A percentile compares a stretch with the other conserved stretches of the same genome.
phyloP scores from a whole-genome alignment of 2,329 filamentous ascomycete species.

The Aspergillus ustus region DNA sequence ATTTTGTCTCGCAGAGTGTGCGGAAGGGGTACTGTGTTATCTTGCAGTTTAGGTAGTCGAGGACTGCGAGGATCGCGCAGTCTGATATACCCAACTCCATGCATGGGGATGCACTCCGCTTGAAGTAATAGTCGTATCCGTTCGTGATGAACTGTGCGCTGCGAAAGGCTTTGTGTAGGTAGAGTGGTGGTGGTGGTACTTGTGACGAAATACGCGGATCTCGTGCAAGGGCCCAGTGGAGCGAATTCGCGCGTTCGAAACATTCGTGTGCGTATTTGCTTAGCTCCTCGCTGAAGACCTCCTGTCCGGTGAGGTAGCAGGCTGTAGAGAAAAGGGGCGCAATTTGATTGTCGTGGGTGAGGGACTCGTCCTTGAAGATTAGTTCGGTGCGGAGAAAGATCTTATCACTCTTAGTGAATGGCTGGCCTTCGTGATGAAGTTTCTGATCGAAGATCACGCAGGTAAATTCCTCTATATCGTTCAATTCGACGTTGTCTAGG shows the following conservation, averaged over 20 bases:
- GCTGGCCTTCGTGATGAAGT: neutral
- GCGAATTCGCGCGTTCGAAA: neutral
- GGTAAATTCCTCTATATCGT: neutral
- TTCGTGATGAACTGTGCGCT: neutral
- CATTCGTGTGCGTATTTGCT: neutral
- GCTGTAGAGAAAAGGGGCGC: neutral
- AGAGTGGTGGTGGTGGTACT: neutral
- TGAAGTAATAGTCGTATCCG: neutral
- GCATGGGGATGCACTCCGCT: neutral
- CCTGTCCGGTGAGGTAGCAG: neutral
- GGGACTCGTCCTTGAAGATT: neutral
- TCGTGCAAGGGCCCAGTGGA: neutral
- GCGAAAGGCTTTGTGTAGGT: neutral
- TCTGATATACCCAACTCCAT: neutral
- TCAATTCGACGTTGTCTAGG: neutral
- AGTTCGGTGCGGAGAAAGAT: neutral
- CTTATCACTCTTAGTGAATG: neutral
- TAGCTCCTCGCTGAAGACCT: neutral
- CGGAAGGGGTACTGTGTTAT: neutral
- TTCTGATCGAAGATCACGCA: neutral
- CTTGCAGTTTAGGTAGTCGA: constrained; percentile 4
- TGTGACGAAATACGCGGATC: neutral
- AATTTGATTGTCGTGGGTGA: neutral
- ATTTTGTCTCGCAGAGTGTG: neutral
- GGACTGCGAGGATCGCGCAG: neutral